phyloP scores from a whole-genome alignment of 129 eudicot species.

The Lonicera japonica region DNA sequence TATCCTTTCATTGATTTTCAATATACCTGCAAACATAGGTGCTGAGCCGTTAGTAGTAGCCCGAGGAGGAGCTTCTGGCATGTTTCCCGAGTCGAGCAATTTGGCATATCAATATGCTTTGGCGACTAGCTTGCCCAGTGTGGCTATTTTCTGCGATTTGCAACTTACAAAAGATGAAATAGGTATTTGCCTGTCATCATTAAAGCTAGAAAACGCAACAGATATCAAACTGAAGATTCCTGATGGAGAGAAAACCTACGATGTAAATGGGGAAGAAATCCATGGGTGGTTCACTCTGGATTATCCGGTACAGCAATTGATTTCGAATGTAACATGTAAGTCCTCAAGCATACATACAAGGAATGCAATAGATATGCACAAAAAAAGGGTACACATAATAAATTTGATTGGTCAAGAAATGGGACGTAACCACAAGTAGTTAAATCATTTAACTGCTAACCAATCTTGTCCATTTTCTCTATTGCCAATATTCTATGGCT shows the following conservation, averaged over 20 bases:
- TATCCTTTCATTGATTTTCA: background rate
- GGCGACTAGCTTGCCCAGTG: conserved; percentile 29
- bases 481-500: no score
- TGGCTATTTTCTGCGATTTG: conserved; percentile 57
- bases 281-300: conserved; percentile 76
- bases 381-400: no score
- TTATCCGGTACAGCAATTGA: conserved; percentile 28
- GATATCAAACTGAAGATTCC: conserved; percentile 39
- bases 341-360: background rate
- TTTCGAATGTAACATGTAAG: conserved; percentile 52
- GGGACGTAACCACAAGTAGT: no score
- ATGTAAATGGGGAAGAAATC: conserved; percentile 47
- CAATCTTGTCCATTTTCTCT: no score
- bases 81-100: conserved; percentile 60
- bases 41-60: conserved; percentile 66
- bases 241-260: conserved; percentile 45
- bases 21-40: conserved; percentile 22
- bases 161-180: conserved; percentile 63
- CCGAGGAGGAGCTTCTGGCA: conserved; percentile 77
- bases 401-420: no score
- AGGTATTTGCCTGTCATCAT: conserved; percentile 46
- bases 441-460: no score
- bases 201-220: conserved; percentile 54
- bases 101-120: conserved; percentile 32
- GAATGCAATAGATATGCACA: background rate